Conservation (phyloP, 148 eudicot species). For the Nepenthes mirabilis region DNA sequence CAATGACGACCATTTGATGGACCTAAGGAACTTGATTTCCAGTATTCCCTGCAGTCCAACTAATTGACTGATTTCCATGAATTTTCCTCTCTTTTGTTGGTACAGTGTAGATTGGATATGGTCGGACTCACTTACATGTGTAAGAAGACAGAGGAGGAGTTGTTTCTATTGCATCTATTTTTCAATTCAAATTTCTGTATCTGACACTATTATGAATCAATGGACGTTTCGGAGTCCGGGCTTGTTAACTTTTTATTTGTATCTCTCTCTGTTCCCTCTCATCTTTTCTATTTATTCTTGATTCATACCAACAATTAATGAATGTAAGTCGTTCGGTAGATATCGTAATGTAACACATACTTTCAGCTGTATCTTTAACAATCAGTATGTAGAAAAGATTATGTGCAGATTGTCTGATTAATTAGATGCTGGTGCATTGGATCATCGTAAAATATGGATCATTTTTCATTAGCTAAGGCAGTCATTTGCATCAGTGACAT, state of each 20-base stretch:
- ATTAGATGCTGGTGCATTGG: too few relatives aligned
- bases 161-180: slow-evolving; percentile 9
- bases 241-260: slow-evolving; percentile 6
- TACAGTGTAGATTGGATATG: background rate
- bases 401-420: too few relatives aligned
- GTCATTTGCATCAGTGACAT: too few relatives aligned
- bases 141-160: slow-evolving; percentile 11
- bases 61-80: slow-evolving; percentile 21
- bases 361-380: too few relatives aligned
- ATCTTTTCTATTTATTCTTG: background rate
- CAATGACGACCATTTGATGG: slow-evolving; percentile 86
- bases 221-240: slow-evolving; percentile 15
- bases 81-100: slow-evolving; percentile 13
- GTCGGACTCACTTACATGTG: background rate
- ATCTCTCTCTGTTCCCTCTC: background rate
- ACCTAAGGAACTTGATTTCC: slow-evolving; percentile 54
- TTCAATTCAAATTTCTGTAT: slow-evolving; percentile 19
- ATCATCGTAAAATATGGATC: too few relatives aligned
- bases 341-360: too few relatives aligned
- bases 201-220: slow-evolving; percentile 13
- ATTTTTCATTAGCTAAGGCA: too few relatives aligned
- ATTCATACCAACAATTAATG: background rate
- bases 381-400: too few relatives aligned
- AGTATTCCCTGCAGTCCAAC: slow-evolving; percentile 31
- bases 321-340: too few relatives aligned